phyloP scores from a whole-genome alignment of 192 early-diverging fungal species.

The Kappamyces sp. region DNA sequence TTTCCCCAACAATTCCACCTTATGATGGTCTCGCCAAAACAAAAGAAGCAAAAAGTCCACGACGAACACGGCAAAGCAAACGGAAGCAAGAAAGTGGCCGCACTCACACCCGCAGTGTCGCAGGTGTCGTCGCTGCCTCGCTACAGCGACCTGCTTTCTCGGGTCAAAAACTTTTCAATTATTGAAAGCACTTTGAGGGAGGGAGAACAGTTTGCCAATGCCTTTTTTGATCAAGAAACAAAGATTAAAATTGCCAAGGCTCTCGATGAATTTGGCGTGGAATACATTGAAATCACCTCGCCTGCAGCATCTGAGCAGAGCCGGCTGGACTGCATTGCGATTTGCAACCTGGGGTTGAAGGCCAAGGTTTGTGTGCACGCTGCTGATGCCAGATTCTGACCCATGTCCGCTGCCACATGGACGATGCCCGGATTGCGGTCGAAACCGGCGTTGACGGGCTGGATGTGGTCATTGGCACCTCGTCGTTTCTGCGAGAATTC shows the following conservation, averaged over 20 bases:
- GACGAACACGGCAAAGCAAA: too few relatives aligned
- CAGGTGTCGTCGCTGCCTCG: neutral
- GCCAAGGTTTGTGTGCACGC: conserved; percentile 61
- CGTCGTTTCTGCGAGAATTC: conserved; percentile 92
- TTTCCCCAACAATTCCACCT: too few relatives aligned
- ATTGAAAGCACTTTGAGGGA: conserved; percentile 95
- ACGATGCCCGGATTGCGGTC: conserved; percentile 92
- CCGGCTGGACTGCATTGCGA: conserved; percentile 84
- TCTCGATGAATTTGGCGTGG: conserved; percentile 96
- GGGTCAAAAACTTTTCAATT: conserved; percentile 87
- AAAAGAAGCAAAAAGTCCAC: too few relatives aligned
- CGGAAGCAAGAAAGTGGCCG: too few relatives aligned
- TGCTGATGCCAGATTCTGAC: conserved; percentile 64
- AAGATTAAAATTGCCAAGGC: conserved; percentile 98
- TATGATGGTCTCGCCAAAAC: too few relatives aligned
- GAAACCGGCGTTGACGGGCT: conserved; percentile 97
- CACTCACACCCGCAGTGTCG: too few relatives aligned
- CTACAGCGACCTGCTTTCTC: conserved; percentile 52
- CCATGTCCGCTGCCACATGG: conserved; percentile 97
- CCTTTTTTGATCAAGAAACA: conserved; percentile 95
- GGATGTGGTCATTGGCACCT: conserved; percentile 97
- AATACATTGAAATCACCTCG: conserved; percentile 96
- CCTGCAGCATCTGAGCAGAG: conserved; percentile 97
- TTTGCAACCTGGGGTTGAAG: conserved; percentile 88
- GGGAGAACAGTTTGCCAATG: conserved; percentile 99